These are phyloP conservation scores for Neovahlkampfia damariscottae DNA, from an alignment of 78 protist species.

Conservation along the genomic window DNA sequence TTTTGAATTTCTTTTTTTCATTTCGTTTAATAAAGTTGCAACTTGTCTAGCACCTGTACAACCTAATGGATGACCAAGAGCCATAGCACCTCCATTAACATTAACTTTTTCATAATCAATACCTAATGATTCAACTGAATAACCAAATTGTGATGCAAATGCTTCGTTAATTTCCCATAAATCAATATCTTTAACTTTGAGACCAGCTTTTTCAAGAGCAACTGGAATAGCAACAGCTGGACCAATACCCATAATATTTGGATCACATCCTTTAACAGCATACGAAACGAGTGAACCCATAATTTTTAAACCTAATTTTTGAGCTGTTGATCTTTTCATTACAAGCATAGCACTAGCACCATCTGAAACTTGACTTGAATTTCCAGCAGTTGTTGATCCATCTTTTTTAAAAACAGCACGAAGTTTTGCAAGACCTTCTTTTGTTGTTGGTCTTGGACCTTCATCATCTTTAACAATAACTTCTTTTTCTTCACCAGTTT, in stretches of 20 bases:
- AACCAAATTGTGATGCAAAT: slow-evolving; percentile 30
- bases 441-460: slow-evolving; percentile 35
- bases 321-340: background rate
- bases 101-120: slow-evolving; percentile 14
- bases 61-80: slow-evolving; percentile 45
- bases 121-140: slow-evolving; percentile 13
- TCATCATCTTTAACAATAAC: slow-evolving; percentile 33
- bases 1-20: slow-evolving; percentile 40
- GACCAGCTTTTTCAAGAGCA: slow-evolving; percentile 21
- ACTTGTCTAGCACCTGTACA: slow-evolving; percentile 39
- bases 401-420: slow-evolving; percentile 9
- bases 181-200: slow-evolving; percentile 28
- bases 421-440: background rate
- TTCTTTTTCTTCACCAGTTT: slow-evolving; percentile 32
- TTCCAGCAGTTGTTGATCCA: slow-evolving; percentile 39
- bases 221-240: slow-evolving; percentile 1
- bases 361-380: slow-evolving; percentile 27
- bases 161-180: slow-evolving; percentile 38
- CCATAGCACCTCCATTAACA: slow-evolving; percentile 35
- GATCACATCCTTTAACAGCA: slow-evolving; percentile 32
- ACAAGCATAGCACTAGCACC: slow-evolving; percentile 38
- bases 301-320: slow-evolving; percentile 8
- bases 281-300: slow-evolving; percentile 23
- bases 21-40: slow-evolving; percentile 55
- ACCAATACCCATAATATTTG: slow-evolving; percentile 34